Evolutionary conservation across 768 basidiomycete species (phyloP).

Genomic region (Lentinula guzmanii): DNA sequence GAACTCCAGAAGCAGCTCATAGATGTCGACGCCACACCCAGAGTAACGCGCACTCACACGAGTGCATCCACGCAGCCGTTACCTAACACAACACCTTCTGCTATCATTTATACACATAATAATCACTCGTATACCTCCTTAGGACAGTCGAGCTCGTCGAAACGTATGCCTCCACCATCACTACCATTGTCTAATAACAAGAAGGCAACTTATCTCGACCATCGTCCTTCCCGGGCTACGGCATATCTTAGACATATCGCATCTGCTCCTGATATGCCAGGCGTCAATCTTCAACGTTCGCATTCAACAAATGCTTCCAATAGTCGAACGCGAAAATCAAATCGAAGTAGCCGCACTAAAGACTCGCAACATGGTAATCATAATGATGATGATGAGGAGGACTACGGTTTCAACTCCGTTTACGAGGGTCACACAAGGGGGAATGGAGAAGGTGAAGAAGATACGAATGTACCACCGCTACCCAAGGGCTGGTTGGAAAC

Average conservation of each 20-base stretch:
- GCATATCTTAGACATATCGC: conserved; percentile 74
- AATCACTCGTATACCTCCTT: conserved; percentile 2
- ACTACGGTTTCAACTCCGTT: conserved; percentile 12
- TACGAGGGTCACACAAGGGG: conserved; percentile 9
- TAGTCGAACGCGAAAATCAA: conserved; percentile 7
- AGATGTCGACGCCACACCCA: neutral
- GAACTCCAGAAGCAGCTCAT: neutral
- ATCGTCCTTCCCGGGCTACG: conserved; percentile 48
- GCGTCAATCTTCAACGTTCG: conserved; percentile 19
- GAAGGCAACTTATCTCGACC: conserved; percentile 25
- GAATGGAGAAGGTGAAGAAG: conserved; percentile 24
- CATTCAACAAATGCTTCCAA: conserved; percentile 23
- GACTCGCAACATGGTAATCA: conserved; percentile 13
- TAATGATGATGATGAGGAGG: conserved; percentile 13
- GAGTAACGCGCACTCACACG: neutral
- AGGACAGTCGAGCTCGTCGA: neutral
- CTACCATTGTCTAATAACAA: neutral
- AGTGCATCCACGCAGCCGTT: neutral
- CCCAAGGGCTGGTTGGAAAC: conserved; percentile 67
- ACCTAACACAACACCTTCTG: neutral
- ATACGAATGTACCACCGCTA: conserved; percentile 39
- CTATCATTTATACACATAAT: neutral
- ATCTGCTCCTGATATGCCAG: conserved; percentile 41
- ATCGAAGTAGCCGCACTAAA: neutral
- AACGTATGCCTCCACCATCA: neutral